Evolutionary conservation across 805 yeast species (phyloP).

Genomic region (Jamesozyma spencerorum): DNA sequence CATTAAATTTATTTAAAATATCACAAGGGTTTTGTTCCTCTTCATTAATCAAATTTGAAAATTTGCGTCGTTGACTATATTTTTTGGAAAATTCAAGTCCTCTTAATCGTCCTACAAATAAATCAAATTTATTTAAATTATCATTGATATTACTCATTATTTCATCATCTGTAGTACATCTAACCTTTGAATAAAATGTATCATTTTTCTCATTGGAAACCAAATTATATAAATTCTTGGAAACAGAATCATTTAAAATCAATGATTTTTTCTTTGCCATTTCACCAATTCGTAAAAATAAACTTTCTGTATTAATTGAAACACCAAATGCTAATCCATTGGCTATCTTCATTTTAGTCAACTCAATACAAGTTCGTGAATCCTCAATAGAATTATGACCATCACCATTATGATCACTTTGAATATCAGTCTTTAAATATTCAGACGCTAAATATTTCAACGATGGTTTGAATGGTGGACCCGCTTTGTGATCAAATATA

Average conservation of each 20-base stretch:
- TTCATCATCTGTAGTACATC: conserved; percentile 53
- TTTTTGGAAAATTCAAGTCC: conserved; percentile 44
- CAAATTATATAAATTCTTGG: conserved; percentile 6
- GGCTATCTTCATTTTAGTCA: conserved; percentile 57
- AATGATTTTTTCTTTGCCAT: conserved; percentile 23
- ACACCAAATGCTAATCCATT: conserved; percentile 64
- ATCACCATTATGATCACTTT: conserved; percentile 39
- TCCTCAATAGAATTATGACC: conserved; percentile 90
- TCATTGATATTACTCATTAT: conserved; percentile 36
- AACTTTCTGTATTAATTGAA: conserved; percentile 33
- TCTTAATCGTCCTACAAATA: conserved; percentile 47
- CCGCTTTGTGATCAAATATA: conserved; percentile 69
- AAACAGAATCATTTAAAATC: conserved; percentile 31
- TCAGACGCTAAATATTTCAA: conserved; percentile 58
- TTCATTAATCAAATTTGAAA: conserved; percentile 2
- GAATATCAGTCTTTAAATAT: conserved; percentile 52
- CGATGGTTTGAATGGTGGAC: conserved; percentile 74
- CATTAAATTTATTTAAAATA: conserved; percentile 31
- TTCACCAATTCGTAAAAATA: conserved; percentile 34
- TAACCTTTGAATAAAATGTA: conserved; percentile 19
- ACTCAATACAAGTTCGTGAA: conserved; percentile 67
- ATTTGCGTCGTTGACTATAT: conserved; percentile 22
- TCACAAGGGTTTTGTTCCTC: not conserved
- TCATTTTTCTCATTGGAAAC: not conserved
- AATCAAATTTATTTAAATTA: conserved; percentile 34